These are phyloP conservation scores for Saturnispora bothae DNA, from an alignment of 805 yeast species.

Conservation along the genomic window DNA sequence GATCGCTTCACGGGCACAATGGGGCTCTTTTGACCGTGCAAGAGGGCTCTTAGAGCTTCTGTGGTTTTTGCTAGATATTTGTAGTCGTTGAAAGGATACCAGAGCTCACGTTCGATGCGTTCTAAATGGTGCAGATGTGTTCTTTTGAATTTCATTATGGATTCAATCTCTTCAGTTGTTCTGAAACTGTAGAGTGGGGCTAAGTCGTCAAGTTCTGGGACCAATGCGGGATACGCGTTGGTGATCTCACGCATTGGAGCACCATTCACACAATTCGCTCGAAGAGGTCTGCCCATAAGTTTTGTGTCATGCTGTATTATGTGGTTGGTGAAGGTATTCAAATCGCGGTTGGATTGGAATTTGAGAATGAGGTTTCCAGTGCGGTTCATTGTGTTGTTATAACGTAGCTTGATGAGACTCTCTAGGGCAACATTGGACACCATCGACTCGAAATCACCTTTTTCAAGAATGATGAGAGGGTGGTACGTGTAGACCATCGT, in stretches of 20 bases:
- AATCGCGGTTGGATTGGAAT: not conserved
- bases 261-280: not conserved
- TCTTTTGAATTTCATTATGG: not conserved
- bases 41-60: no score
- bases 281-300: constrained; percentile 1
- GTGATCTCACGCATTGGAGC: not conserved
- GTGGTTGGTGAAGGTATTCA: not conserved
- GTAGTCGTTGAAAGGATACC: not conserved
- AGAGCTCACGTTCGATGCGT: not conserved
- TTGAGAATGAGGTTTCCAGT: constrained; percentile 2
- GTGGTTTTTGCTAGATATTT: no score
- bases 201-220: constrained; percentile 5
- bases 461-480: not conserved
- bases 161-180: not conserved
- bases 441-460: constrained; percentile 1
- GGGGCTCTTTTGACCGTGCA: no score
- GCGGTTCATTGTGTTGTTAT: not conserved
- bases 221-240: not conserved
- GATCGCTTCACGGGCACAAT: constrained; percentile 3
- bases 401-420: not conserved
- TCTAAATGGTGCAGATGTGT: not conserved
- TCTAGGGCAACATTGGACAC: not conserved
- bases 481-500: constrained; percentile 4
- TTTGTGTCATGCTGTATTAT: constrained; percentile 1
- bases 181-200: not conserved